Percentiles rank a stretch among this genome's conserved stretches.
phyloP scores from a whole-genome alignment of 148 eudicot species.

The Nepenthes mirabilis region DNA sequence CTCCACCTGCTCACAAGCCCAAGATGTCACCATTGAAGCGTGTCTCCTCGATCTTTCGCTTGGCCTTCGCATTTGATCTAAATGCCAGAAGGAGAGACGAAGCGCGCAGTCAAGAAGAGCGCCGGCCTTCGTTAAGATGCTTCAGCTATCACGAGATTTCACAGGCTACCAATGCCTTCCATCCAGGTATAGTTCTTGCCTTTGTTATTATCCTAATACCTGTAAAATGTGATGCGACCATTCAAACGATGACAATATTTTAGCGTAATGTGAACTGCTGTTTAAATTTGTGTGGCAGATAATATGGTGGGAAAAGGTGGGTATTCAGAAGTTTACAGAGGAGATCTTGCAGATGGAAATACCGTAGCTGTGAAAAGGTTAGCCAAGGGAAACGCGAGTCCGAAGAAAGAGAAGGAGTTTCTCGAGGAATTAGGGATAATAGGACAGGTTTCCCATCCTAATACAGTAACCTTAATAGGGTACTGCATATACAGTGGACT shows the following conservation, averaged over 20 bases:
- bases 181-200: conserved; percentile 27
- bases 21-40: conserved; percentile 34
- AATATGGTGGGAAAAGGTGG: conserved; percentile 62
- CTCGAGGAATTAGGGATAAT: conserved; percentile 69
- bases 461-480: conserved; percentile 58
- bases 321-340: conserved; percentile 80
- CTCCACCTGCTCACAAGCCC: conserved; percentile 6
- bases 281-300: too few species aligned
- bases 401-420: conserved; percentile 67
- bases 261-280: too few species aligned
- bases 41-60: conserved; percentile 41
- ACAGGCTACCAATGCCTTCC: conserved; percentile 55
- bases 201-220: not conserved
- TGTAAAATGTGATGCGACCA: not conserved
- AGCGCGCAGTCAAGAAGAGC: conserved; percentile 11
- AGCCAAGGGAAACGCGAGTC: conserved; percentile 33
- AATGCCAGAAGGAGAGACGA: conserved; percentile 18
- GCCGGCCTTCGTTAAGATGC: conserved; percentile 49
- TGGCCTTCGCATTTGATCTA: conserved; percentile 27
- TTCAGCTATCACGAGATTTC: conserved; percentile 68
- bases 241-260: too few species aligned
- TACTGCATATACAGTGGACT: conserved; percentile 64
- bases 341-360: conserved; percentile 38
- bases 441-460: conserved; percentile 77
- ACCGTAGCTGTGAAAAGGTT: conserved; percentile 71